Conservation (phyloP, 345 rosid genomes). For the Pugionium cornutum region DNA sequence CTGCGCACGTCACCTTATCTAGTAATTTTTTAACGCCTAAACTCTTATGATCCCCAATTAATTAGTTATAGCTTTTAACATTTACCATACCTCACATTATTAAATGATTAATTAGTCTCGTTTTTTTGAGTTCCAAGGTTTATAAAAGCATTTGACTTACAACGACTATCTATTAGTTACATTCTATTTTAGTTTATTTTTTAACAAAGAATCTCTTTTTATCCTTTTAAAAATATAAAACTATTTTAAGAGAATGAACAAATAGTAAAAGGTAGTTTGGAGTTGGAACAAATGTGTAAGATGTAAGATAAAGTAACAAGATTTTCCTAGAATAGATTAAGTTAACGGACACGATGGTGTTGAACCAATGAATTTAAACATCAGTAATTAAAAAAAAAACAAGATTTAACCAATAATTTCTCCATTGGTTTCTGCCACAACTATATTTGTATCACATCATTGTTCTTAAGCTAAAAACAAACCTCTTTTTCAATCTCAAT, state of each 20-base stretch:
- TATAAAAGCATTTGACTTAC: too few species aligned
- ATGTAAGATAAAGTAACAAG: constrained; percentile 22
- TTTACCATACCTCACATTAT: too few species aligned
- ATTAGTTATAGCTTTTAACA: too few species aligned
- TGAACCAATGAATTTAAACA: constrained; percentile 23
- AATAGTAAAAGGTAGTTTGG: constrained; percentile 19
- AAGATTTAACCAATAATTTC: constrained; percentile 26
- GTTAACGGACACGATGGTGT: constrained; percentile 20
- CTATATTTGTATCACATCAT: constrained; percentile 37
- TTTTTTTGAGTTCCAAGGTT: too few species aligned
- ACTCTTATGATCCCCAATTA: too few species aligned
- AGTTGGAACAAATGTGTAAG: constrained; percentile 13
- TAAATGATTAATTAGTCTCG: too few species aligned
- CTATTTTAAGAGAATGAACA: constrained; percentile 32
- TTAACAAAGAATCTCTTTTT: too few species aligned
- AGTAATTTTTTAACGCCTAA: too few species aligned
- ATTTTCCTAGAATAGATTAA: constrained; percentile 19
- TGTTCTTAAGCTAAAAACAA: constrained; percentile 33
- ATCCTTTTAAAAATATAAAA: neutral
- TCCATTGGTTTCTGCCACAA: constrained; percentile 15
- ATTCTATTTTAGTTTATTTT: too few species aligned
- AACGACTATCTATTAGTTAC: too few species aligned
- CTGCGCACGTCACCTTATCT: too few species aligned
- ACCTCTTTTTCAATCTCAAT: constrained; percentile 14
- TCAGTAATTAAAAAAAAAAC: constrained; percentile 2